Evolutionary conservation across 2,329 filamentous ascomycete genomes (phyloP).

Genomic region (Dactylellina parvicollis): DNA sequence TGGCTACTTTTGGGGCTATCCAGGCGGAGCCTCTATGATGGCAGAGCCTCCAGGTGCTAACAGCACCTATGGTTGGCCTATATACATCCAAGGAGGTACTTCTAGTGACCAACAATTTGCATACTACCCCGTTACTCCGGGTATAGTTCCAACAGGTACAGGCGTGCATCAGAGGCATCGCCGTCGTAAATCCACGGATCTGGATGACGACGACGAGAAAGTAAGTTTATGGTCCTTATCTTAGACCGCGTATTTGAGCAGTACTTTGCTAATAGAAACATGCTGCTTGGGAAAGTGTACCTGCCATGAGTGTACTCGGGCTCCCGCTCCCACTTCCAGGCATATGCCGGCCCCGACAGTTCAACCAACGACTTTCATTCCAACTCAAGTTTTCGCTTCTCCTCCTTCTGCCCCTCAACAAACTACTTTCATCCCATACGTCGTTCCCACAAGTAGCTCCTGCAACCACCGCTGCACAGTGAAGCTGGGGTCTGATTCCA

Average conservation of each 20-base stretch:
- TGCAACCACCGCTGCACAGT: constrained; percentile 12
- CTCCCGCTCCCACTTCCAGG: background rate
- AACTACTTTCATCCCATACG: constrained; percentile 48
- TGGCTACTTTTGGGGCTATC: constrained; percentile 33
- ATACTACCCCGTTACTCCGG: constrained; percentile 30
- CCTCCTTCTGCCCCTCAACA: constrained; percentile 14
- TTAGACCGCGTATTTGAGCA: background rate
- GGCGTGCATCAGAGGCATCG: constrained; percentile 3
- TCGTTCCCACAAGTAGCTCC: constrained; percentile 1
- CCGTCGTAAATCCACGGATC: background rate
- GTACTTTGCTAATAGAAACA: background rate
- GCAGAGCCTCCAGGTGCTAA: constrained; percentile 3
- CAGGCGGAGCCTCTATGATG: background rate
- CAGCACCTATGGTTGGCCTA: constrained; percentile 36
- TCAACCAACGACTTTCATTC: constrained; percentile 13
- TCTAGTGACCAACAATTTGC: constrained; percentile 35
- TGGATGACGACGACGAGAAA: constrained; percentile 24
- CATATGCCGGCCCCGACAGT: background rate
- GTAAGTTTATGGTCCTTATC: background rate
- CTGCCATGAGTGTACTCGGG: constrained; percentile 30
- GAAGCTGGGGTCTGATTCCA: constrained; percentile 1
- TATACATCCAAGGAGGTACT: constrained; percentile 44
- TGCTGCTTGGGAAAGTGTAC: constrained; percentile 6
- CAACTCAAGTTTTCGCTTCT: constrained; percentile 21
- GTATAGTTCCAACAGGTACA: background rate